A percentile compares a stretch with the other conserved stretches of the same genome.
Conservation (phyloP, 495 filamentous ascomycete genomes). For the Aspergillus nidulans region DNA sequence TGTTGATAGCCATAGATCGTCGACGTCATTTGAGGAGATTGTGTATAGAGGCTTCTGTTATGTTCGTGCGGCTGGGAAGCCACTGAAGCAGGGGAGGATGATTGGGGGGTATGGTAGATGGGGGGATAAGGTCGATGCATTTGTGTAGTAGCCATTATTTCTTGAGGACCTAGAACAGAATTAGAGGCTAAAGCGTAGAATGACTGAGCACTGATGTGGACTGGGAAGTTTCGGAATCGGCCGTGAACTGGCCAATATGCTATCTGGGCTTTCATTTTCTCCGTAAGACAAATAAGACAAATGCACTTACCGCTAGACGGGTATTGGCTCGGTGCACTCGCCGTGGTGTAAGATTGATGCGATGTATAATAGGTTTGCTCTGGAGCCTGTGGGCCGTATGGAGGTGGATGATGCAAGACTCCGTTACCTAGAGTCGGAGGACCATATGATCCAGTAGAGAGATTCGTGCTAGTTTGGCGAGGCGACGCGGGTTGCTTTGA, state of each 20-base stretch:
- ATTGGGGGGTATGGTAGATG: conserved; percentile 95
- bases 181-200: conserved; percentile 13
- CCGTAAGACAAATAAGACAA: not conserved
- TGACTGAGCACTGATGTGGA: not conserved
- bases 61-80: conserved; percentile 88
- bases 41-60: conserved; percentile 72
- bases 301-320: conserved; percentile 69
- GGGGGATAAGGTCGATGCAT: conserved; percentile 84
- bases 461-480: conserved; percentile 36
- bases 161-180: conserved; percentile 61
- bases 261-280: not conserved
- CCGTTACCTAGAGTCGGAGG: conserved; percentile 43
- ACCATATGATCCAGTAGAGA: conserved; percentile 57
- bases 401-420: conserved; percentile 41
- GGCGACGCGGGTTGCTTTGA: conserved; percentile 58
- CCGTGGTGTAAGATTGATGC: conserved; percentile 69
- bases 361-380: conserved; percentile 67
- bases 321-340: conserved; percentile 65
- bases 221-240: not conserved
- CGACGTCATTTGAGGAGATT: conserved; percentile 70
- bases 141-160: conserved; percentile 90
- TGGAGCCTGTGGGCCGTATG: conserved; percentile 58
- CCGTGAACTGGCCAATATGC: not conserved
- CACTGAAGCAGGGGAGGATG: conserved; percentile 93
- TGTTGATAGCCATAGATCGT: conserved; percentile 71